These are phyloP conservation scores for Vitis vinifera DNA, from an alignment of 164 flowering plant species.

Conservation along the genomic window ASM3070453v1 NC_081818.1:28173501-28174000, in stretches of 20 bases:
- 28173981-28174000: not conserved
- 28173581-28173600: too few species aligned
- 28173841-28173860: slow-evolving; percentile 74
- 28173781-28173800: slow-evolving; percentile 43
- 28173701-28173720: not conserved
- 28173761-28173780: not conserved
- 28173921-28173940: slow-evolving; percentile 65
- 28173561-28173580: too few species aligned
- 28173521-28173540: not conserved
- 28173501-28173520: not conserved
- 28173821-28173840: slow-evolving; percentile 65
- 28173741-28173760: not conserved
- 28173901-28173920: slow-evolving; percentile 73
- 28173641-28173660: not conserved
- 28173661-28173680: not conserved
- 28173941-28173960: slow-evolving; percentile 74
- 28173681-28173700: not conserved
- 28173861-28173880: slow-evolving; percentile 65
- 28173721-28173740: not conserved
- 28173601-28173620: too few species aligned
- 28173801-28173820: slow-evolving; percentile 60
- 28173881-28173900: slow-evolving; percentile 61
- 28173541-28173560: not conserved
- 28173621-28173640: not conserved
- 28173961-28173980: slow-evolving; percentile 46